Conservation (phyloP, 169 alveolate species). For the Plasmodium cynomolgi region DNA sequence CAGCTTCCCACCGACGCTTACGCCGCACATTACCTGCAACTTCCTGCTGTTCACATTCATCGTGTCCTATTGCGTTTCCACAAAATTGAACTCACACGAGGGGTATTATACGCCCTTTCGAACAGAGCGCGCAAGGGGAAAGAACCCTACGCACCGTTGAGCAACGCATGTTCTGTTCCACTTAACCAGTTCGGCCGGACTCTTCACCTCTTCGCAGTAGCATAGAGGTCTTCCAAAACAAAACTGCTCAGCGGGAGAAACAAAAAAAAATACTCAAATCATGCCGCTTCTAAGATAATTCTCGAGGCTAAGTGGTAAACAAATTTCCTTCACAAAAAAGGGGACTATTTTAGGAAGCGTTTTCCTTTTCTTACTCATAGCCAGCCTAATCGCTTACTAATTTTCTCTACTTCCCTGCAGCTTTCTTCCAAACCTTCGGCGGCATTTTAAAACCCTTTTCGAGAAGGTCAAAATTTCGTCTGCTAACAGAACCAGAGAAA, state of each 20-base stretch:
- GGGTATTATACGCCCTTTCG: background rate
- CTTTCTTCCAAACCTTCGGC: background rate
- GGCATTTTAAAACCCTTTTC: background rate
- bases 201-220: background rate
- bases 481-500: background rate
- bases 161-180: background rate
- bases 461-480: background rate
- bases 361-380: background rate
- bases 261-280: background rate
- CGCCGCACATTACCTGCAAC: conserved; percentile 35
- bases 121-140: background rate
- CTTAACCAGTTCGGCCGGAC: background rate
- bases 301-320: background rate
- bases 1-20: background rate
- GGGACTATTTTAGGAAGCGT: background rate
- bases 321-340: background rate
- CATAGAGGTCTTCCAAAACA: too few species aligned
- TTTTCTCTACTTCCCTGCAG: background rate
- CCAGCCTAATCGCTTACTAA: background rate
- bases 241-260: background rate
- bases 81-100: background rate
- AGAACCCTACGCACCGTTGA: background rate
- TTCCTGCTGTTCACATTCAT: conserved; percentile 56
- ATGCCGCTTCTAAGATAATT: background rate
- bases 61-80: background rate